Percentiles rank a stretch among this genome's conserved stretches.
Conservation (phyloP, 768 basidiomycete species). For the Lentinula raphanica region DNA sequence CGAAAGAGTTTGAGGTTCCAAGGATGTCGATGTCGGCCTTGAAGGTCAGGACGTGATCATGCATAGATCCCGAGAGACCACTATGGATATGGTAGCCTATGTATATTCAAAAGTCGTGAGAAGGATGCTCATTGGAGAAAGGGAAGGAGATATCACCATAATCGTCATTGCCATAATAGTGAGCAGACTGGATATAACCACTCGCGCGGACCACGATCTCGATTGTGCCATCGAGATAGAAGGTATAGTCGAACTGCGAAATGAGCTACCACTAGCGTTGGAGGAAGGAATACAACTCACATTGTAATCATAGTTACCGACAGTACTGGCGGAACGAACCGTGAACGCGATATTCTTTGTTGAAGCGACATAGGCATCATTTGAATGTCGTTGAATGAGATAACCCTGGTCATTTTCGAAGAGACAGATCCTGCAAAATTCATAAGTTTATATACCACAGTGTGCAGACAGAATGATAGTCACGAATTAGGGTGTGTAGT, state of each 20-base stretch:
- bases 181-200: constrained; percentile 51
- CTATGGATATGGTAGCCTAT: constrained; percentile 16
- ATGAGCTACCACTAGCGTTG: background rate
- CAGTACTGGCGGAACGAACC: constrained; percentile 17
- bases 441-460: background rate
- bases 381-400: constrained; percentile 18
- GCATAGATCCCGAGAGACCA: constrained; percentile 35
- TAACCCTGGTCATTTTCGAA: constrained; percentile 46
- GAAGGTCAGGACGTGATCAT: constrained; percentile 53
- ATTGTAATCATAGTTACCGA: constrained; percentile 15
- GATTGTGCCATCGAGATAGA: constrained; percentile 49
- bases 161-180: constrained; percentile 38
- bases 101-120: background rate
- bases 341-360: constrained; percentile 18
- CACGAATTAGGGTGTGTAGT: constrained; percentile 30
- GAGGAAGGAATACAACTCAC: constrained; percentile 5
- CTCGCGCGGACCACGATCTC: constrained; percentile 50
- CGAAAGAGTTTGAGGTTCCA: constrained; percentile 46
- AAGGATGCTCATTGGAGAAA: background rate
- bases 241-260: constrained; percentile 47
- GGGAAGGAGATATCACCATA: constrained; percentile 29
- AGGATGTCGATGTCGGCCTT: constrained; percentile 53
- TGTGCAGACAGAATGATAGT: background rate
- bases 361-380: constrained; percentile 12
- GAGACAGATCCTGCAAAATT: constrained; percentile 38